phyloP scores from a whole-genome alignment of 306 rosid species.

The Cucurbita argyrosperma region DNA sequence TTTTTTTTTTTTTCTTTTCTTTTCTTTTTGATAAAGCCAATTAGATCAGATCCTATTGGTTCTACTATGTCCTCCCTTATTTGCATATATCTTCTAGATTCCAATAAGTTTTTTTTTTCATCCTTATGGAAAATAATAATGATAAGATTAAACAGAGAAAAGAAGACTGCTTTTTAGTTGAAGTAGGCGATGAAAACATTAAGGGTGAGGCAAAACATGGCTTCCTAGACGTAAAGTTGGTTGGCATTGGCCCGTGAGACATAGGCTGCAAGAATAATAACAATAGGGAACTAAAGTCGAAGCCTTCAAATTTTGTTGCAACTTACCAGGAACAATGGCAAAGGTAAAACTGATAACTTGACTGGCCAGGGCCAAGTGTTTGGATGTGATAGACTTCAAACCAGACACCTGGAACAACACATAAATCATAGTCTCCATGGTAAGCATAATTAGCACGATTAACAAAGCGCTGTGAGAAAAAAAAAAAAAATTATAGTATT shows the following conservation, averaged over 20 bases:
- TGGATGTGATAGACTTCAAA: constrained; percentile 95
- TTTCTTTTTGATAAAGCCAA: neutral
- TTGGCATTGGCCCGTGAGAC: neutral
- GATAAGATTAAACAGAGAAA: neutral
- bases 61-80: neutral
- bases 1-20: neutral
- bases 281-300: neutral
- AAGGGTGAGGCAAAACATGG: neutral
- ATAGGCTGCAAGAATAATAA: neutral
- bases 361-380: constrained; percentile 97
- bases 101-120: neutral
- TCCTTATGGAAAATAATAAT: neutral
- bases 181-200: neutral
- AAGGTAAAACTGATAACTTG: constrained; percentile 82
- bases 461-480: neutral
- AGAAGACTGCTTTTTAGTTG: neutral
- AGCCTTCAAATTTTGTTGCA: neutral
- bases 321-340: constrained; percentile 82
- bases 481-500: neutral
- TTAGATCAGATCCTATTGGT: neutral
- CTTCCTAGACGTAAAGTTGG: neutral
- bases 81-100: neutral
- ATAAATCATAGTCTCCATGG: constrained; percentile 8
- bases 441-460: neutral
- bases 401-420: constrained; percentile 73